Base-by-base conservation (phyloP, 169 alveolate species). In the Cyclospora cayetanensis region DNA sequence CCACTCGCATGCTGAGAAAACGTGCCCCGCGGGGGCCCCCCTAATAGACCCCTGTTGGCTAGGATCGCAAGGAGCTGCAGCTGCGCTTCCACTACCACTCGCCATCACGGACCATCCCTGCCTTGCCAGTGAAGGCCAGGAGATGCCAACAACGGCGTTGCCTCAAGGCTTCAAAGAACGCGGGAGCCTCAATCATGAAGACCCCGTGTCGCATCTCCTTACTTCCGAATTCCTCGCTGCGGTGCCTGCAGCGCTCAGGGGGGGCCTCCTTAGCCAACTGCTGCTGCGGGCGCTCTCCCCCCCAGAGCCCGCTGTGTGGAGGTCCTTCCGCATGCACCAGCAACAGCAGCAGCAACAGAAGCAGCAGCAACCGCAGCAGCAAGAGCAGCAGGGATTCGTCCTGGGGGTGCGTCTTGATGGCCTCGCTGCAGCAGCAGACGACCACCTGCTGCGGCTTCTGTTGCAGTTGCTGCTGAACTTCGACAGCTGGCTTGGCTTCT, bases 401-500 rank as follows among this genome's bases (percentile, higher is more conserved):
- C 46, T 50, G 53, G 88, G 70, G 25, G 27, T 34, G 27, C 66
- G 88, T 50, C 72, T 79, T 1, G 70, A 79, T 34, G 88, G 88
- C 72, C 42, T 55, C 27, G 12, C 76, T 31, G 60, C 74, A 35
- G 31, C 60, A 18, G 92, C 92, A 2, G 92, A 87, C 43, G 66
- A 60, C n/a, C 92, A 87, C 34, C 46, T 87, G 42, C 85, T 87
- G 37, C 87, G 65, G 72, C 76, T 87, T 37, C 77, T 87, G 39
- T 27, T 87, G 87, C 76, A 37, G 70, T 31, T 60, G 31, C 85
- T 87, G 55, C 63, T 87, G 41, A 42, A 46, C 43, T 87, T 87
- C 39, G 92, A 87, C 46, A 31, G 79, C 52, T 87, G 92, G 92
- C 70, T 25, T 2, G 92, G 92, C 39, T 68, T 68, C 22, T 43